Conservation (phyloP, 2,329 filamentous ascomycete species). For the Chalaropsis thielavioides region DNA sequence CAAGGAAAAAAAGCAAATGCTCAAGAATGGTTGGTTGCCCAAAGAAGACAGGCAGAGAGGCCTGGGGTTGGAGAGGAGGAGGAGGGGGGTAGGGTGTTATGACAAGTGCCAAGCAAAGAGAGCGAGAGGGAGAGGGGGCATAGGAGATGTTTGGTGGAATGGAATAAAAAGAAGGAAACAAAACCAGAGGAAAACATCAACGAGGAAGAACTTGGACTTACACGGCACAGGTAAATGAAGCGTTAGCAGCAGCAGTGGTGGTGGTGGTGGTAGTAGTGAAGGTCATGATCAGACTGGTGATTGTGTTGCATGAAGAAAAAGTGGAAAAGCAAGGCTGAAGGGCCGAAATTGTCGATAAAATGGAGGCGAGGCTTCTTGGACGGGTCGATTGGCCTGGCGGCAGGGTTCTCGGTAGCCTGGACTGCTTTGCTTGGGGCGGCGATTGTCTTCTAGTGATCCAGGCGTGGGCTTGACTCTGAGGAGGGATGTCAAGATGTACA, state of each 20-base stretch:
- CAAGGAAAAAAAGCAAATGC: not conserved
- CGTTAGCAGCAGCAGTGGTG: slow-evolving; percentile 25
- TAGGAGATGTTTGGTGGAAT: not conserved
- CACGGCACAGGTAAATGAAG: slow-evolving; percentile 49
- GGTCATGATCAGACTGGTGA: slow-evolving; percentile 26
- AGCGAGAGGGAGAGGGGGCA: not conserved
- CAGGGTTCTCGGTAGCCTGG: not conserved
- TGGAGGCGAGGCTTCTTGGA: not conserved
- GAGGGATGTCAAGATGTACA: not conserved
- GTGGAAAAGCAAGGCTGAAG: not conserved
- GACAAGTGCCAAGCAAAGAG: too few species aligned
- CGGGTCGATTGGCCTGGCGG: not conserved
- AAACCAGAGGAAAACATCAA: not conserved
- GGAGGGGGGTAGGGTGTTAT: too few species aligned
- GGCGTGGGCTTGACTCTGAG: not conserved
- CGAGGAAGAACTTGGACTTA: slow-evolving; percentile 27
- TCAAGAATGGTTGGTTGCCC: too few species aligned
- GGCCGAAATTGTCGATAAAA: not conserved
- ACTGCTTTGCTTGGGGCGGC: not conserved
- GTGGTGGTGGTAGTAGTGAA: not conserved
- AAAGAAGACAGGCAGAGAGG: too few species aligned
- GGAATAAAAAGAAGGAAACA: not conserved
- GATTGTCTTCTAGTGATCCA: not conserved
- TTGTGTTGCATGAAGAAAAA: not conserved
- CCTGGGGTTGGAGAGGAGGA: too few species aligned